Evolutionary conservation across 495 filamentous ascomycete species (phyloP), one percentile per base, ranked within the genome.

Genomic region (Clohesyomyces aquaticus): DNA sequence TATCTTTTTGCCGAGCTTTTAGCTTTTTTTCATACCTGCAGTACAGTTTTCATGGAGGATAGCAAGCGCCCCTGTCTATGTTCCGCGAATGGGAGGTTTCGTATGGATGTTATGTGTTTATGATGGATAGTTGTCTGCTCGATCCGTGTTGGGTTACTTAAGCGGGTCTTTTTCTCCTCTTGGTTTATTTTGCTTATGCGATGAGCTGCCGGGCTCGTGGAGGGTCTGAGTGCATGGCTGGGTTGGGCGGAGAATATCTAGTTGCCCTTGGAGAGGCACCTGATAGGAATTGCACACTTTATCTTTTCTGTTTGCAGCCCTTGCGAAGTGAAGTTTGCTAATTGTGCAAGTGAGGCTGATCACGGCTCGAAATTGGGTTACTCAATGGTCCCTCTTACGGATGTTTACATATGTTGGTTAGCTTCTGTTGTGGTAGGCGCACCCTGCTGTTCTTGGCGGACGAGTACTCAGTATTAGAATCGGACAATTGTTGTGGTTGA

Each of bases 31-130:
- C 25, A 52, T 52, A 52, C 26, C 18, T 52, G 25, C 25, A 32
- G 49, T 52, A 52, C 27, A 52, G 6, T 52, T 52, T 19, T 52
- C 4, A 14, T 4, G 23, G 26, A 4, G 49, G 49, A 52, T 22
- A 11, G 47, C 47, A 4, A 29, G 11, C 16, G 49, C 11, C 3
- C 49, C 27, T 16, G 3, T 29, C 29, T 52, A 27, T 52, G 18
- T 28, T 27, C 16, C n/a, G n/a, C n/a, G 2, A 22, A 27, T 26
- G 21, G 9, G 12, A 16, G 25, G 49, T 19, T 23, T 49, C 21
- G 23, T 1, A 23, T 8, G 8, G 10, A 4, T 6, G 21, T 1
- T 29, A 52, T 52, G 22, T 52, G 49, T 10, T 22, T 28, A 29
- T 16, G 49, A 29, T 32, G 25, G 26, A 4, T 52, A 28, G 21